Conservation (phyloP, 1,139 yeast species). For the Geotrichum fermentans region DNA sequence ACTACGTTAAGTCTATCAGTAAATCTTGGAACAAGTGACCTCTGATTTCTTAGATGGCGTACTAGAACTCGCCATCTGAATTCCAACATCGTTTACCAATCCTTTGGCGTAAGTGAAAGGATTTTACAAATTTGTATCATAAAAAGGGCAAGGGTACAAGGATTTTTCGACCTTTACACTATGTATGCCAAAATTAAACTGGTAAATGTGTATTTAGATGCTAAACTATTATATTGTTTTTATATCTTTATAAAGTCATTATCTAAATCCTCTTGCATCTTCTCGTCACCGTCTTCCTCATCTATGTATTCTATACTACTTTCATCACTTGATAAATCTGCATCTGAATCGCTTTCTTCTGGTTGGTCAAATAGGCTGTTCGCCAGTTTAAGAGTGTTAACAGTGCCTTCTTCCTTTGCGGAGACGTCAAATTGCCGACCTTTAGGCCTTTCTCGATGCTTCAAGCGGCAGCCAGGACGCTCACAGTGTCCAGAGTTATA, state of each 20-base stretch:
- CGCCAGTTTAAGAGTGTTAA: constrained; percentile 14
- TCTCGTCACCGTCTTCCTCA: not conserved
- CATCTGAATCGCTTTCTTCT: constrained; percentile 12
- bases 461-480: constrained; percentile 47
- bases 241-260: constrained; percentile 17
- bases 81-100: constrained; percentile 3
- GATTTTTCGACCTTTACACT: too few relatives aligned
- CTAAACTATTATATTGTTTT: too few relatives aligned
- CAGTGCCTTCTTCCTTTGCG: constrained; percentile 13
- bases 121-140: not conserved
- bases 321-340: constrained; percentile 6
- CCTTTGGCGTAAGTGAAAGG: constrained; percentile 3
- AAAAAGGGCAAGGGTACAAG: constrained; percentile 6
- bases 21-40: not conserved
- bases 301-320: constrained; percentile 1
- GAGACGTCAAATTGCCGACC: constrained; percentile 9
- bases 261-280: constrained; percentile 5
- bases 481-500: constrained; percentile 58
- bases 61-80: constrained; percentile 7
- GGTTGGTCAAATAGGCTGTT: constrained; percentile 14
- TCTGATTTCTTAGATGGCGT: constrained; percentile 1
- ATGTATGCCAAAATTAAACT: too few relatives aligned
- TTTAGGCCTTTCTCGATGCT: constrained; percentile 35
- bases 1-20: not conserved
- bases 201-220: too few relatives aligned